Conservation (phyloP, 495 filamentous ascomycete species). For the Sporormia fimetaria region DNA sequence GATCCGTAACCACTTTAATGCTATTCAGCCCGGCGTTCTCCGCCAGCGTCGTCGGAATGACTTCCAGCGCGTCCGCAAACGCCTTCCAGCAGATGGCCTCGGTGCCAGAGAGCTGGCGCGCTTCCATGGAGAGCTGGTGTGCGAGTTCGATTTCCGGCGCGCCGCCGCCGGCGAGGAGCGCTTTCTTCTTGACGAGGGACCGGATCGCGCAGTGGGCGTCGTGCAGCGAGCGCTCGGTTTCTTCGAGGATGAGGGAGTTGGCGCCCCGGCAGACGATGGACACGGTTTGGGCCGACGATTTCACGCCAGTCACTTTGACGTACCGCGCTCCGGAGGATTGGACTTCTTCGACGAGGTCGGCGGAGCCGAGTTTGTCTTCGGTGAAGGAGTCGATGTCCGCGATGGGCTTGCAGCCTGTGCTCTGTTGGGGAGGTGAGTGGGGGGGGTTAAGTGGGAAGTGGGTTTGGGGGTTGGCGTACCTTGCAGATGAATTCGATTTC, state of each 20-base stretch:
- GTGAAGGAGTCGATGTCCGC: slow-evolving; percentile 98
- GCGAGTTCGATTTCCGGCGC: slow-evolving; percentile 94
- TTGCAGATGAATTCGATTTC: slow-evolving; percentile 99
- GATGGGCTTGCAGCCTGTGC: slow-evolving; percentile 95
- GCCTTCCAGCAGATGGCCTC: slow-evolving; percentile 98
- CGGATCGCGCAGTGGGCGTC: slow-evolving; percentile 96
- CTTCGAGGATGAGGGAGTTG: slow-evolving; percentile 88
- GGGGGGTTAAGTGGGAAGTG: neutral
- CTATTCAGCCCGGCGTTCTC: slow-evolving; percentile 96
- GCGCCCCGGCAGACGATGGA: slow-evolving; percentile 90
- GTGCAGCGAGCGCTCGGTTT: slow-evolving; percentile 90
- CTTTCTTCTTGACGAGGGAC: slow-evolving; percentile 97
- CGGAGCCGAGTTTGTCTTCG: slow-evolving; percentile 95
- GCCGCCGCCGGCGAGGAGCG: slow-evolving; percentile 89
- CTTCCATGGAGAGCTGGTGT: slow-evolving; percentile 62
- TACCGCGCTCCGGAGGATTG: slow-evolving; percentile 77
- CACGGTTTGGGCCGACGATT: slow-evolving; percentile 69
- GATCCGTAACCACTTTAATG: slow-evolving; percentile 96
- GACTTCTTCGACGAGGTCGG: slow-evolving; percentile 87
- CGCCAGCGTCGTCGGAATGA: slow-evolving; percentile 90
- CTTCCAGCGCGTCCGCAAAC: slow-evolving; percentile 95
- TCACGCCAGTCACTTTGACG: slow-evolving; percentile 89
- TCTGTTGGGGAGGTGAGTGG: slow-evolving; percentile 29
- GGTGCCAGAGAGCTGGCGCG: slow-evolving; percentile 74
- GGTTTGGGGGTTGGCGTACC: too few species aligned